A percentile compares a stretch with the other conserved stretches of the same genome.
Evolutionary conservation across 129 eudicot species (phyloP).

Genomic region (Apium graveolens): DNA sequence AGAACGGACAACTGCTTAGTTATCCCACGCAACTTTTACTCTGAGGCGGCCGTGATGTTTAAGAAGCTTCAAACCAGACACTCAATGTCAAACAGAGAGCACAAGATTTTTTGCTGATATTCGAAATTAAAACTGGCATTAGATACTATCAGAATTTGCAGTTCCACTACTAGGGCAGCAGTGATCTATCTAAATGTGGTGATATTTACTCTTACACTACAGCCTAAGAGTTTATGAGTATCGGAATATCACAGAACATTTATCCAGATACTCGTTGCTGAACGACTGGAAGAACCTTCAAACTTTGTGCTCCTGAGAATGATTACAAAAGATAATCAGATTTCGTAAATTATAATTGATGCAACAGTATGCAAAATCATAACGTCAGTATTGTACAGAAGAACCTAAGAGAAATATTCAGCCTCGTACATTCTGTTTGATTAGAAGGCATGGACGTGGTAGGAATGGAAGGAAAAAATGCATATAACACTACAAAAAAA

Average conservation of each 20-base stretch:
- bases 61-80: too few relatives aligned
- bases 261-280: conserved; percentile 14
- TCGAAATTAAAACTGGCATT: not conserved
- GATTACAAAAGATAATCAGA: not conserved
- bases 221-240: not conserved
- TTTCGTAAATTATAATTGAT: not conserved
- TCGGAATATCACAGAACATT: not conserved
- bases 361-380: not conserved
- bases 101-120: not conserved
- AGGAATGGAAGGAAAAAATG: not conserved
- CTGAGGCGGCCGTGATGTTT: too few relatives aligned
- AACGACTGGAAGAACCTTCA: conserved; percentile 20
- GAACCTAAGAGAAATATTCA: not conserved
- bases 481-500: not conserved
- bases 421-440: not conserved
- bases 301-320: conserved; percentile 13
- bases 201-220: not conserved
- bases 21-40: too few relatives aligned
- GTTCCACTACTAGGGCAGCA: not conserved
- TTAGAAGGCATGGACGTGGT: not conserved
- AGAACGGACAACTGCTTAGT: too few relatives aligned
- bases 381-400: not conserved
- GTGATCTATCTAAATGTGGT: not conserved
- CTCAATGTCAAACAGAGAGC: too few relatives aligned
- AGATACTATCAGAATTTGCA: not conserved